Base-by-base conservation (phyloP, 441 rosid species). In the Erodium trifolium region DNA sequence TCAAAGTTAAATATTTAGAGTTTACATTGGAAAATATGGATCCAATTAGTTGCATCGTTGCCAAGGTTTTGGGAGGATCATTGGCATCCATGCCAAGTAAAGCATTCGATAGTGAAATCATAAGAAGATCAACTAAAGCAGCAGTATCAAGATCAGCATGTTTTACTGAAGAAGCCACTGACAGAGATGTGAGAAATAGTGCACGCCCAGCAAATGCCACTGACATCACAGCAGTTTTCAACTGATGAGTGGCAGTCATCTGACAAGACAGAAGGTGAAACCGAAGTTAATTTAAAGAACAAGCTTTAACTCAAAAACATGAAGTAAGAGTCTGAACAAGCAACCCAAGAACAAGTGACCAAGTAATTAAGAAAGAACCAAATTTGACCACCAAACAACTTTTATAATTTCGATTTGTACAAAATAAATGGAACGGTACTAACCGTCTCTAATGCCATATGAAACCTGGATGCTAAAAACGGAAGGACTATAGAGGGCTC, bases 191-290 rank as follows among this genome's bases (percentile, higher is more conserved):
- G 71, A 92, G 89, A 78, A 87, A 89, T 69, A 95, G 84, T 29
- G 98, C 81, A 70, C 99, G 97, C 68, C 95, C 96, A 65, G 98
- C 91, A 90, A 84, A 92, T 77, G 99, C 99, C 70, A 95, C 92
- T 43, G 99, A 95, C 88, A 79, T 90, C 75, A 95, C 88, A 75
- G 98, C 99, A 72, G 96, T 87, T 83, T 89, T 92, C 88, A 95
- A 83, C 82, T 95, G 99, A 84, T 95, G 99, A 70, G 97, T 95
- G 86, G 99, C 99, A 75, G 98, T 95, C 85, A 87, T 90, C 99
- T 95, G 87, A 83, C 84, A 80, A 88, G 86, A 87, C 72, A 88
- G 84, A 84, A 69, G 76, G 53, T 66, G 72, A 65, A 78, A 75
- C 67, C 71, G 76, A 69, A 74, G 84, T 84, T 84, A 78, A 82